phyloP scores from a whole-genome alignment of 2,329 filamentous ascomycete genomes.

The Aspergillus pseudoterreus region DNA sequence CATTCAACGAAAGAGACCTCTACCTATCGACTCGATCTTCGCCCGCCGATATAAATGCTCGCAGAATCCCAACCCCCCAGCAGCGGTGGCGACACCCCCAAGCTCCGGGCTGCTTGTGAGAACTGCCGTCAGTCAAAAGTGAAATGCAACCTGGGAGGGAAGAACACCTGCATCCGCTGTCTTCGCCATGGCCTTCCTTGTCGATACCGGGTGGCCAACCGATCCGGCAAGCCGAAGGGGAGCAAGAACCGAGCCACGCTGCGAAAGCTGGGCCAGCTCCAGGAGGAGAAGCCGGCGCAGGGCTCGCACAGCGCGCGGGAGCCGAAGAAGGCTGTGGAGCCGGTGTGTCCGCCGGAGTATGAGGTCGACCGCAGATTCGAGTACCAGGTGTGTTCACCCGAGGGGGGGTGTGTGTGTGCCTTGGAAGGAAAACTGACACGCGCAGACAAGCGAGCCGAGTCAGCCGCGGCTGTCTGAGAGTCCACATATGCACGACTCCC shows the following conservation, averaged over 20 bases:
- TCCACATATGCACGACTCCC: constrained; percentile 19
- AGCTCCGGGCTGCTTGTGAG: constrained; percentile 37
- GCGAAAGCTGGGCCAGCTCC: constrained; percentile 33
- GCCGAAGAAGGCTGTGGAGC: constrained; percentile 5
- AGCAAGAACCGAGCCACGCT: constrained; percentile 38
- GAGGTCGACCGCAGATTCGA: constrained; percentile 4
- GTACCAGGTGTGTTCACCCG: constrained; percentile 1
- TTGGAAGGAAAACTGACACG: background rate
- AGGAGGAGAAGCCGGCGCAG: constrained; percentile 25
- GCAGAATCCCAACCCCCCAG: constrained; percentile 17
- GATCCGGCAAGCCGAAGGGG: constrained; percentile 38
- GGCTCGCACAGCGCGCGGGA: constrained; percentile 8
- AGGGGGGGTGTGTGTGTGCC: background rate
- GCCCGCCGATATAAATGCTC: constrained; percentile 19
- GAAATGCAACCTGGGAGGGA: constrained; percentile 36
- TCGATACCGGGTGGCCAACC: constrained; percentile 36
- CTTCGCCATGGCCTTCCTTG: constrained; percentile 35
- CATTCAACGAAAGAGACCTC: background rate
- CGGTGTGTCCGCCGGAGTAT: background rate
- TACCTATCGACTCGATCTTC: no score
- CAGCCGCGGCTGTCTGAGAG: constrained; percentile 23
- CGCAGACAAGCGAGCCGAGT: constrained; percentile 4
- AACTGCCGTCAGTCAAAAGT: constrained; percentile 40
- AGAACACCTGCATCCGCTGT: constrained; percentile 35
- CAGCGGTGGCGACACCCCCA: constrained; percentile 27